Percentiles rank a stretch among this genome's conserved stretches.
Conservation (phyloP, 2,329 filamentous ascomycete genomes). For the Cercospora berteroae region DNA sequence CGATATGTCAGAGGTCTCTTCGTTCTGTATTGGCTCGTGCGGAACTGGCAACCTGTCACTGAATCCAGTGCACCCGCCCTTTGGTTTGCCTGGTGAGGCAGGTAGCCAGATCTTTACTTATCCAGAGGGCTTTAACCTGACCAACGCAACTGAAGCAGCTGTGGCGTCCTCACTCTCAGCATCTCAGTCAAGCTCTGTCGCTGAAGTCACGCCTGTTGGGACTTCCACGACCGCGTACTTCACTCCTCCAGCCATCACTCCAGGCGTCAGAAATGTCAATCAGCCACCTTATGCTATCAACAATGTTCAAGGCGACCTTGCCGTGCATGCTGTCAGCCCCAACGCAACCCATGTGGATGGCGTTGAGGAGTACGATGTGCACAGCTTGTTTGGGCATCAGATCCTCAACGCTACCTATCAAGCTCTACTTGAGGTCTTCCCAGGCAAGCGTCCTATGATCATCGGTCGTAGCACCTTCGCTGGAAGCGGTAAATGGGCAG, state of each 20-base stretch:
- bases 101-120: slow-evolving; percentile 58
- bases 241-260: slow-evolving; percentile 25
- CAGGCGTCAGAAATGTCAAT: slow-evolving; percentile 33
- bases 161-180: slow-evolving; percentile 56
- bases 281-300: slow-evolving; percentile 38
- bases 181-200: slow-evolving; percentile 49
- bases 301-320: slow-evolving; percentile 65
- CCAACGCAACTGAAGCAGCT: slow-evolving; percentile 66
- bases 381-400: slow-evolving; percentile 74
- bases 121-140: slow-evolving; percentile 68
- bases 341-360: slow-evolving; percentile 77
- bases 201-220: slow-evolving; percentile 28
- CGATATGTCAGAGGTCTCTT: slow-evolving; percentile 62
- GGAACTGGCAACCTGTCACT: slow-evolving; percentile 63
- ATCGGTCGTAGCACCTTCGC: slow-evolving; percentile 80
- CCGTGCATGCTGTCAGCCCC: slow-evolving; percentile 69
- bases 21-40: slow-evolving; percentile 70
- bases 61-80: slow-evolving; percentile 68
- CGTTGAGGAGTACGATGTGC: slow-evolving; percentile 73
- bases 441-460: slow-evolving; percentile 74
- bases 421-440: slow-evolving; percentile 62
- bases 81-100: slow-evolving; percentile 63
- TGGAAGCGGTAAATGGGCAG: slow-evolving; percentile 71
- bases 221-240: slow-evolving; percentile 27
- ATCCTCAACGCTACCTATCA: slow-evolving; percentile 76